These are phyloP conservation scores for Globisporangium cystogenes DNA, from an alignment of 352 stramenopile genomes.

Conservation along the genomic window DNA sequence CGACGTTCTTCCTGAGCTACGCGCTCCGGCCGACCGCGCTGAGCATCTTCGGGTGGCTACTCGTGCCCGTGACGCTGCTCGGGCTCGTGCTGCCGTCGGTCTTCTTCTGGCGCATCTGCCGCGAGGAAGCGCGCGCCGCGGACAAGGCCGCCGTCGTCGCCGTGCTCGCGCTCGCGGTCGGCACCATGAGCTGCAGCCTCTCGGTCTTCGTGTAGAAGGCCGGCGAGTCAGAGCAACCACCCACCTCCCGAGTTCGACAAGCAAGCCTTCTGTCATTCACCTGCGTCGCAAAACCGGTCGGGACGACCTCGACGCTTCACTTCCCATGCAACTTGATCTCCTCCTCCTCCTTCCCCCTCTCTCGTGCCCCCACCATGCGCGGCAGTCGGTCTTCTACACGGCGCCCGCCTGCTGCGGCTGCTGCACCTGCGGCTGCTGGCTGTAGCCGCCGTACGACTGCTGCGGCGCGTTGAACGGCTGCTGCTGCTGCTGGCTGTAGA, in stretches of 20 bases:
- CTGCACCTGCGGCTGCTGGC: constrained; percentile 2
- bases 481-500: constrained; percentile 28
- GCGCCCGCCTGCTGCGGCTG: no score
- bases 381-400: no score
- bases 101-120: constrained; percentile 68
- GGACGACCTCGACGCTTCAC: neutral
- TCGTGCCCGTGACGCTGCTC: constrained; percentile 45
- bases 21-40: constrained; percentile 48
- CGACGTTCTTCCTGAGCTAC: constrained; percentile 46
- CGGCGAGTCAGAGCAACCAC: neutral
- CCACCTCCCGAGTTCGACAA: neutral
- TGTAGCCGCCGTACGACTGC: constrained; percentile 24
- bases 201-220: constrained; percentile 34
- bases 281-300: neutral
- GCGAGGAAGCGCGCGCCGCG: constrained; percentile 41
- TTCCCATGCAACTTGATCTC: neutral
- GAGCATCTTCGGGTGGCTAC: constrained; percentile 55
- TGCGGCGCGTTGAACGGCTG: constrained; percentile 38
- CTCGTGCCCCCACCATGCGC: no score
- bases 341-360: neutral
- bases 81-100: constrained; percentile 32
- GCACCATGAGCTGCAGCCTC: constrained; percentile 46
- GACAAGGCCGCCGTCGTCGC: constrained; percentile 36
- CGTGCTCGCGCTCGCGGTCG: constrained; percentile 38
- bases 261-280: neutral